phyloP scores from a whole-genome alignment of 2,329 filamentous ascomycete genomes.

The Bipolaris oryzae region DNA sequence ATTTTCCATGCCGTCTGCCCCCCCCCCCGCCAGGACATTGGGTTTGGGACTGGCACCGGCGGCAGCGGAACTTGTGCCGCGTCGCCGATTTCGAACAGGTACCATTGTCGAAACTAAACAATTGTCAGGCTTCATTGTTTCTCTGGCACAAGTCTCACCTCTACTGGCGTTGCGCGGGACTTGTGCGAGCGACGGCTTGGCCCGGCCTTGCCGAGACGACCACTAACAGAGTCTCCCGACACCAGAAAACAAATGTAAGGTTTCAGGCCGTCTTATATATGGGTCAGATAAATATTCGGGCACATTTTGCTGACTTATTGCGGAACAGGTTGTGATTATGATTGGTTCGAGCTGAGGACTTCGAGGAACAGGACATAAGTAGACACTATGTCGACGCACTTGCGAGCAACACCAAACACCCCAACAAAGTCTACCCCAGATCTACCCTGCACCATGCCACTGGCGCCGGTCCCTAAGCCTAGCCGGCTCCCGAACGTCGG shows the following conservation, averaged over 20 bases:
- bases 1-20: not conserved
- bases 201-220: not conserved
- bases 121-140: not conserved
- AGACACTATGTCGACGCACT: not conserved
- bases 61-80: not conserved
- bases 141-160: not conserved
- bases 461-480: slow-evolving; percentile 32
- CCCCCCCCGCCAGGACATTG: not conserved
- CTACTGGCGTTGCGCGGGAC: not conserved
- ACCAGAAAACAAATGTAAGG: not conserved
- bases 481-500: slow-evolving; percentile 33
- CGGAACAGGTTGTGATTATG: not conserved
- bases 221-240: not conserved
- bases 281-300: too few relatives aligned
- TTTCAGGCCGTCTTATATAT: not conserved
- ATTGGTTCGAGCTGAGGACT: not conserved
- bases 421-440: slow-evolving; percentile 42
- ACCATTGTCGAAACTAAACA: not conserved
- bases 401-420: slow-evolving; percentile 10
- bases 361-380: not conserved
- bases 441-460: slow-evolving; percentile 29
- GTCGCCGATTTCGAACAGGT: not conserved
- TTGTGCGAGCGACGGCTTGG: not conserved
- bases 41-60: not conserved
- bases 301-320: not conserved